These are phyloP conservation scores for Cryphonectria radicalis DNA, from an alignment of 2,329 filamentous ascomycete species.

Conservation along the genomic window DNA sequence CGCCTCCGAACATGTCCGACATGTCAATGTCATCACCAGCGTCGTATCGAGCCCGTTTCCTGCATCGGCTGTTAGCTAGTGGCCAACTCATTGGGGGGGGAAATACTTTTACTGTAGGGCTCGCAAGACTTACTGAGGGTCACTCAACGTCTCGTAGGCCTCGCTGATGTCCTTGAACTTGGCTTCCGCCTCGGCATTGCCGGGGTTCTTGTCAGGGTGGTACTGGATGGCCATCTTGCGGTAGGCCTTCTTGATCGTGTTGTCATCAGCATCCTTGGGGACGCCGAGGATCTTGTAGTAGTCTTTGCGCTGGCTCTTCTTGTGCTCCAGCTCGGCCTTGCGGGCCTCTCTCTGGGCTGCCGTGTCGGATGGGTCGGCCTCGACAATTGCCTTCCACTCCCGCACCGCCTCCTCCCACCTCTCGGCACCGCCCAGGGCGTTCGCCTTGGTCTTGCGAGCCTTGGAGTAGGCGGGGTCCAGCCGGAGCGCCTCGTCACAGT, in stretches of 20 bases:
- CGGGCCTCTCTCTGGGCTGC: constrained; percentile 83
- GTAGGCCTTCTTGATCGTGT: constrained; percentile 95
- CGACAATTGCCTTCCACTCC: constrained; percentile 85
- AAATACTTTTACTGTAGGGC: background rate
- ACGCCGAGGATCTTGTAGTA: constrained; percentile 98
- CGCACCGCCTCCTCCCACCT: constrained; percentile 91
- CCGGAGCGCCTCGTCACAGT: constrained; percentile 82
- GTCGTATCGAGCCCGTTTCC: constrained; percentile 88
- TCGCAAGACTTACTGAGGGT: constrained; percentile 77
- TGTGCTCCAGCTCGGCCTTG: constrained; percentile 90
- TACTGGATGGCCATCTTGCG: constrained; percentile 91
- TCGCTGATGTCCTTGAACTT: constrained; percentile 98
- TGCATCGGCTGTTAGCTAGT: background rate
- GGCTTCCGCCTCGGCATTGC: constrained; percentile 80
- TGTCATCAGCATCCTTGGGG: constrained; percentile 81
- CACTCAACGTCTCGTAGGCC: constrained; percentile 93
- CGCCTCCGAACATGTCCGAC: constrained; percentile 76
- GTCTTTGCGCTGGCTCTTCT: constrained; percentile 95
- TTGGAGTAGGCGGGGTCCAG: constrained; percentile 87
- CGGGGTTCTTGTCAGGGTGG: constrained; percentile 97
- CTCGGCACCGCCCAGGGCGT: constrained; percentile 81
- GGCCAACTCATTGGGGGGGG: too few relatives aligned
- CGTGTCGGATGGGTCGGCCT: constrained; percentile 81
- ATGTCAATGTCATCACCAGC: constrained; percentile 91
- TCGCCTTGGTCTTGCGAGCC: constrained; percentile 91